A percentile compares a stretch with the other conserved stretches of the same genome.
Evolutionary conservation across 305 asterid genomes (phyloP).

Genomic region (Fraxinus xanthoxyloides): DNA sequence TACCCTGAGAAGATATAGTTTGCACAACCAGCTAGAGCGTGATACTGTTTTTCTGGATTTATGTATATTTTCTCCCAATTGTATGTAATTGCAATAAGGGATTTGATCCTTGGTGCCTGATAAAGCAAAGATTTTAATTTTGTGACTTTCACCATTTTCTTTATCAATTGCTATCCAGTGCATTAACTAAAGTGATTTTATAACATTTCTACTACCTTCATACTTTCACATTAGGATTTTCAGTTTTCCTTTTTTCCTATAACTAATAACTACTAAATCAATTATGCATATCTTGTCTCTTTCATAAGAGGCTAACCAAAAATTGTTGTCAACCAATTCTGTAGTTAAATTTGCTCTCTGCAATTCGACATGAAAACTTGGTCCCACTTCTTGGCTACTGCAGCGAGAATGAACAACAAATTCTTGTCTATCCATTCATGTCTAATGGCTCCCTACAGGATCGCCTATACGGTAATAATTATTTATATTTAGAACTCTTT

Average conservation of each 20-base stretch:
- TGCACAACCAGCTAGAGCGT: background rate
- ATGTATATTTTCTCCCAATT: background rate
- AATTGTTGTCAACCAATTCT: constrained; percentile 23
- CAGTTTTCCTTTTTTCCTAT: background rate
- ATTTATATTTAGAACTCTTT: background rate
- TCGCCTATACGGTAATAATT: constrained; percentile 71
- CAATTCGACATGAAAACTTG: constrained; percentile 70
- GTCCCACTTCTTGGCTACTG: constrained; percentile 84
- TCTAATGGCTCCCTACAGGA: constrained; percentile 85
- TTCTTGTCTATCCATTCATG: constrained; percentile 91
- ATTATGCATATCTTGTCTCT: background rate
- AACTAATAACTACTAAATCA: background rate
- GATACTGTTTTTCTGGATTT: background rate
- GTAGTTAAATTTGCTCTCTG: constrained; percentile 82
- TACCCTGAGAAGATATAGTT: background rate
- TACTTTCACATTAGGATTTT: background rate
- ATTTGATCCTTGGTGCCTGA: background rate
- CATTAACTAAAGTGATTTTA: constrained; percentile 4
- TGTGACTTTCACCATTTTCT: background rate
- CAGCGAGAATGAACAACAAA: constrained; percentile 85
- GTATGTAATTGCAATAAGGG: background rate
- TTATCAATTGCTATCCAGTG: background rate
- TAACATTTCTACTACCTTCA: constrained; percentile 2
- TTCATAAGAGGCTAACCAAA: constrained; percentile 10
- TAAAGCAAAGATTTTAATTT: background rate